Evolutionary conservation across 1,284 basidiomycete genomes (phyloP).

Genomic region (Cryptococcus maquisensis): DNA sequence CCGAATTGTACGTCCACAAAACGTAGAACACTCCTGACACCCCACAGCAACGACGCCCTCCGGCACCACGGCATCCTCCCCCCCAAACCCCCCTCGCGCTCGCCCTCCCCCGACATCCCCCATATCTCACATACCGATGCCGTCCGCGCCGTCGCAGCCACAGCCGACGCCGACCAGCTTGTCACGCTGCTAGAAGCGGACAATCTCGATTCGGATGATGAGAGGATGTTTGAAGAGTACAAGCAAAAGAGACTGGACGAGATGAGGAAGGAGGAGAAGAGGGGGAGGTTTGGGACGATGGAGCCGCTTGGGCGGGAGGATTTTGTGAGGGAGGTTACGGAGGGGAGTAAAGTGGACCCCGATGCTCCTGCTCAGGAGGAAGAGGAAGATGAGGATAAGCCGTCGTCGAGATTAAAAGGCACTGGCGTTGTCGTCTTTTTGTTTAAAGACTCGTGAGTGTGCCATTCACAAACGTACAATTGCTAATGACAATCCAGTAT

Average conservation of each 20-base stretch:
- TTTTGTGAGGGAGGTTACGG: conserved; percentile 91
- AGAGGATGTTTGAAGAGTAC: conserved; percentile 68
- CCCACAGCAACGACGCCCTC: conserved; percentile 77
- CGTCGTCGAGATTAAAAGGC: conserved; percentile 40
- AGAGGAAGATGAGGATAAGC: conserved; percentile 38
- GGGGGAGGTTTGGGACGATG: conserved; percentile 75
- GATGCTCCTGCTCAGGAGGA: conserved; percentile 53
- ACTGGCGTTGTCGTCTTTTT: conserved; percentile 57
- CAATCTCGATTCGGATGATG: conserved; percentile 69
- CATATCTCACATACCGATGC: conserved; percentile 44
- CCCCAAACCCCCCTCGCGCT: conserved; percentile 59
- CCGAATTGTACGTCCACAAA: conserved; percentile 70
- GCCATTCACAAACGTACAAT: neutral
- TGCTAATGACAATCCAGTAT: conserved; percentile 53
- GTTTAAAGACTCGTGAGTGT: conserved; percentile 54
- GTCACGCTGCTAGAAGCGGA: conserved; percentile 62
- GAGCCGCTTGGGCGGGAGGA: conserved; percentile 88
- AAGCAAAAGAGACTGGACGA: conserved; percentile 64
- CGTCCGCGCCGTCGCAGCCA: conserved; percentile 49
- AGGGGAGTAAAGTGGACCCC: conserved; percentile 72
- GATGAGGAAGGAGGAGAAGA: conserved; percentile 60
- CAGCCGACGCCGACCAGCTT: conserved; percentile 63
- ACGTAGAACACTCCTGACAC: neutral
- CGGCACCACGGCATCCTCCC: conserved; percentile 88
- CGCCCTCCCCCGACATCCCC: conserved; percentile 62